phyloP scores from a whole-genome alignment of 2,329 filamentous ascomycete species.

The Colletotrichum godetiae region DNA sequence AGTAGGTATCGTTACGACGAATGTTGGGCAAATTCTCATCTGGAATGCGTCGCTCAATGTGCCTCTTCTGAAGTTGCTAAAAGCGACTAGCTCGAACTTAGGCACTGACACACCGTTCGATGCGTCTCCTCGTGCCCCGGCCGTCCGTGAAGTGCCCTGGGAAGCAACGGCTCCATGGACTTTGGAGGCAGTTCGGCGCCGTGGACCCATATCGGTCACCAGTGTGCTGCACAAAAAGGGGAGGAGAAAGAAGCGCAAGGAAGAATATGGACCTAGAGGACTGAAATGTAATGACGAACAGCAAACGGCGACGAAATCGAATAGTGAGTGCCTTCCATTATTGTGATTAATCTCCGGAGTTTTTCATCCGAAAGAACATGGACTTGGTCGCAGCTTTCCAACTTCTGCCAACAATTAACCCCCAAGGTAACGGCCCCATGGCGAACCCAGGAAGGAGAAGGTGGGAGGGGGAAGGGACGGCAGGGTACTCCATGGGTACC shows the following conservation, averaged over 20 bases:
- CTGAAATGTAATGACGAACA: not conserved
- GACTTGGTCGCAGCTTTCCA: conserved; percentile 3
- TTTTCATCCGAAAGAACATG: conserved; percentile 27
- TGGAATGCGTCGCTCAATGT: conserved; percentile 1
- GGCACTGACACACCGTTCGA: not conserved
- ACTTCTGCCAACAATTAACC: conserved; percentile 14
- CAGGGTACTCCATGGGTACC: not conserved
- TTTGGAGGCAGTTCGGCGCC: not conserved
- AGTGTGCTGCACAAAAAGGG: not conserved
- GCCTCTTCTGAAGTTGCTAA: not conserved
- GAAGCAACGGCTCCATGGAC: not conserved
- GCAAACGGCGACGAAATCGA: too few relatives aligned
- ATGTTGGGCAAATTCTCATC: not conserved
- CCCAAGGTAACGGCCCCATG: not conserved
- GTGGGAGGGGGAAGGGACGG: not conserved
- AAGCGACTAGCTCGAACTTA: not conserved
- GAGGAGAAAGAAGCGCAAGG: not conserved
- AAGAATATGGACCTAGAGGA: not conserved
- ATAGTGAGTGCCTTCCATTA: too few relatives aligned
- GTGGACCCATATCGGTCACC: not conserved
- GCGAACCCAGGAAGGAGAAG: conserved; percentile 6
- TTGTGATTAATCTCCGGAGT: conserved; percentile 1
- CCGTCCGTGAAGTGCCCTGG: not conserved
- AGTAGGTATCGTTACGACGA: too few relatives aligned
- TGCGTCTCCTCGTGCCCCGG: not conserved